Evolutionary conservation across 176 grass and related monocot species (phyloP).

Genomic region (bread wheat (Triticum aestivum)): DNA sequence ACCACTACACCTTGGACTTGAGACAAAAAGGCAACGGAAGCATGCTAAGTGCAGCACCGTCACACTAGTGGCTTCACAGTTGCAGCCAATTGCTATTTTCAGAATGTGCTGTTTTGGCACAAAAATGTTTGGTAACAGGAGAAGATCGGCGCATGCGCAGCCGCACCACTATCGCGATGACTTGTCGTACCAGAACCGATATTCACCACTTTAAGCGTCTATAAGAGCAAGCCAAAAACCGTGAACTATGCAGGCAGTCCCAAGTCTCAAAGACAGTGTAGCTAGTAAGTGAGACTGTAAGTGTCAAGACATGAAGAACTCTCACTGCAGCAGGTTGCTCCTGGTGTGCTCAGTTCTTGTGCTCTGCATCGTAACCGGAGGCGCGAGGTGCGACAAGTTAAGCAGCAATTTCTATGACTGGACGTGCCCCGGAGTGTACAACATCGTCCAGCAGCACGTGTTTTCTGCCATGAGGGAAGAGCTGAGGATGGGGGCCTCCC

Average conservation of each 20-base stretch:
- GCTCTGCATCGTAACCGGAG: slow-evolving; percentile 27
- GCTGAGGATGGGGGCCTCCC: slow-evolving; percentile 68
- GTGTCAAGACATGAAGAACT: slow-evolving; percentile 26
- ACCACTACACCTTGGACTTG: slow-evolving; percentile 37
- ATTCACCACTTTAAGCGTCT: slow-evolving; percentile 8
- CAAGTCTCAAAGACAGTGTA: not conserved
- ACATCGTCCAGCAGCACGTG: slow-evolving; percentile 46
- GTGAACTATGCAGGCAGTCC: slow-evolving; percentile 19
- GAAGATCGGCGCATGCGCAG: slow-evolving; percentile 20
- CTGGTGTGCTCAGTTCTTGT: slow-evolving; percentile 38
- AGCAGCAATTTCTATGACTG: slow-evolving; percentile 35
- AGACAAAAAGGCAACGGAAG: slow-evolving; percentile 26
- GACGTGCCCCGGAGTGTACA: slow-evolving; percentile 51
- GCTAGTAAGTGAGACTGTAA: not conserved
- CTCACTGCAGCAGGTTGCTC: slow-evolving; percentile 22
- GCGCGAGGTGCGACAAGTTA: slow-evolving; percentile 39
- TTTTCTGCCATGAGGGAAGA: slow-evolving; percentile 47
- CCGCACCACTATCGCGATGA: slow-evolving; percentile 14
- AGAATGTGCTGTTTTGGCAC: slow-evolving; percentile 21
- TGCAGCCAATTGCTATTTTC: not conserved
- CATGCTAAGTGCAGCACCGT: slow-evolving; percentile 41
- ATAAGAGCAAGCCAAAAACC: slow-evolving; percentile 22
- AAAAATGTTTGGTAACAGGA: not conserved
- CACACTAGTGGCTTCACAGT: slow-evolving; percentile 39
- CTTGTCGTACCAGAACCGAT: not conserved